These are phyloP conservation scores for Xylariaceae sp. DNA, from an alignment of 2,329 filamentous ascomycete genomes.

Conservation along the genomic window DNA sequence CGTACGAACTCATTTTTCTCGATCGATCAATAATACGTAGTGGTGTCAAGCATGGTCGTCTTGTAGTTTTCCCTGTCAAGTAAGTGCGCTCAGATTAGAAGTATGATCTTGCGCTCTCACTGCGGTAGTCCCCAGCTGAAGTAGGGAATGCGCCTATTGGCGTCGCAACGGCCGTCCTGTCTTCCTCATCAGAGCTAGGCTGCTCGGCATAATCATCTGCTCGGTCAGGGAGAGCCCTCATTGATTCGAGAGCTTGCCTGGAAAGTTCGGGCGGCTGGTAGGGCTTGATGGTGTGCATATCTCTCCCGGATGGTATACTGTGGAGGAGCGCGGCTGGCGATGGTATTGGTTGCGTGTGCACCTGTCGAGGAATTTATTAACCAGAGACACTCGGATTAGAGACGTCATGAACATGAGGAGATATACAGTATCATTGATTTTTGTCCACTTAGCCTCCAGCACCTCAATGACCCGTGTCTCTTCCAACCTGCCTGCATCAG, in stretches of 20 bases:
- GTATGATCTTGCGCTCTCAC: slow-evolving; percentile 27
- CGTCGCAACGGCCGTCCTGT: slow-evolving; percentile 18
- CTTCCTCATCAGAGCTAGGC: slow-evolving; percentile 42
- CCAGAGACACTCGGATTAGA: background rate
- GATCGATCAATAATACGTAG: too few species aligned
- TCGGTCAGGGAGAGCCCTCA: slow-evolving; percentile 49
- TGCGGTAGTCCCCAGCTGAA: slow-evolving; percentile 25
- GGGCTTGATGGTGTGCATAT: slow-evolving; percentile 69
- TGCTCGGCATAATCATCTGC: slow-evolving; percentile 37
- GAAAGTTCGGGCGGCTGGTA: slow-evolving; percentile 64
- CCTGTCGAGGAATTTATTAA: slow-evolving; percentile 8
- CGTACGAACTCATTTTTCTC: too few species aligned
- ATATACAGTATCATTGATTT: slow-evolving; percentile 80
- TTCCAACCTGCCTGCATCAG: slow-evolving; percentile 78
- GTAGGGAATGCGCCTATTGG: slow-evolving; percentile 28
- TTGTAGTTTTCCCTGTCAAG: too few species aligned
- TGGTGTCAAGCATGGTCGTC: too few species aligned
- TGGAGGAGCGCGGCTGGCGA: slow-evolving; percentile 65
- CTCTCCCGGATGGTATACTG: slow-evolving; percentile 80
- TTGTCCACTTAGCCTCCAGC: slow-evolving; percentile 83
- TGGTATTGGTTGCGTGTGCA: slow-evolving; percentile 61
- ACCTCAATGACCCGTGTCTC: slow-evolving; percentile 82
- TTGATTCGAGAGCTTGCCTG: slow-evolving; percentile 55
- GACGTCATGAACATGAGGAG: background rate
- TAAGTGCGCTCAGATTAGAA: slow-evolving; percentile 27